Evolutionary conservation across 1,284 basidiomycete species (phyloP).

Genomic region (Xanthoconium separans): DNA sequence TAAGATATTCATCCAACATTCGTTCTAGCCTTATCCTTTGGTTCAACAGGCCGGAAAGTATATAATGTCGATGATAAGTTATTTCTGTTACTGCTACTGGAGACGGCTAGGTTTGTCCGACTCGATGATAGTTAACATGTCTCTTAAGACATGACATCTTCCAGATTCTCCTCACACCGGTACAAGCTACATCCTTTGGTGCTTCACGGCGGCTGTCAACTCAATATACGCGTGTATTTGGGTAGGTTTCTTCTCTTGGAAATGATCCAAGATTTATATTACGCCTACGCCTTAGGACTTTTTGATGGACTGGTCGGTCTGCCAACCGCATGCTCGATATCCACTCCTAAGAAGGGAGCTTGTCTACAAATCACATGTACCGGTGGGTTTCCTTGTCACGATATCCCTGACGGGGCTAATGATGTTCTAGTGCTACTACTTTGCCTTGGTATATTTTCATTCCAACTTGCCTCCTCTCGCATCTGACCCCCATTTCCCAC

Average conservation of each 20-base stretch:
- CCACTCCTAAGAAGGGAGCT: conserved; percentile 74
- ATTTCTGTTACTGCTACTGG: conserved; percentile 74
- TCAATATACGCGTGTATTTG: conserved; percentile 76
- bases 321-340: conserved; percentile 56
- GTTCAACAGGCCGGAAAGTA: conserved; percentile 76
- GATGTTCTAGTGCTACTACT: conserved; percentile 60
- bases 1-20: conserved; percentile 32
- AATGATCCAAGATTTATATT: neutral
- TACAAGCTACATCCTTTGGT: conserved; percentile 60
- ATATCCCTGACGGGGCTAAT: conserved; percentile 1
- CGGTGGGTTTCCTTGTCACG: conserved; percentile 43
- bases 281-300: conserved; percentile 53
- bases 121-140: neutral
- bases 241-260: conserved; percentile 48
- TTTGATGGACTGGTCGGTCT: conserved; percentile 80
- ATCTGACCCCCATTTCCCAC: neutral
- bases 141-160: conserved; percentile 2
- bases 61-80: conserved; percentile 58
- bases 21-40: conserved; percentile 5
- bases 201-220: conserved; percentile 61
- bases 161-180: conserved; percentile 37
- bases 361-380: conserved; percentile 61
- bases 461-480: neutral
- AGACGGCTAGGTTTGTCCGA: conserved; percentile 39
- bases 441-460: conserved; percentile 57